phyloP scores from a whole-genome alignment of 139 green algal genomes.

The Pedinophyceae sp. region DNA sequence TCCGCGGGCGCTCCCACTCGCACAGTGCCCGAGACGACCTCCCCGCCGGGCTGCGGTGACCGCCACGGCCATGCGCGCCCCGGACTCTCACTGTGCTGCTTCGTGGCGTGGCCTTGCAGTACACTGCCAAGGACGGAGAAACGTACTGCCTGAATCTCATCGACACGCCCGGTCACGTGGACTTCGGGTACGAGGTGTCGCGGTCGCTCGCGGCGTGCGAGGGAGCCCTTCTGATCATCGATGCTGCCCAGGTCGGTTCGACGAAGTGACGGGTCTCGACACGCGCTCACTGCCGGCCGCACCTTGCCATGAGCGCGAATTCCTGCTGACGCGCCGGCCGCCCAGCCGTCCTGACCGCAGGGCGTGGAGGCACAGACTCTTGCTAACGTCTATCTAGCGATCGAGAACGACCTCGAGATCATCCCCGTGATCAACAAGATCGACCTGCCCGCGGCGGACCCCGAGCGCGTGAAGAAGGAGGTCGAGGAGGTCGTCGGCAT shows the following conservation, averaged over 20 bases:
- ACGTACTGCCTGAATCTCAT: slow-evolving; percentile 76
- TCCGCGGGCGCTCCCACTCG: no score
- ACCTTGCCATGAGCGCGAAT: no score
- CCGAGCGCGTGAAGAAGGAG: slow-evolving; percentile 73
- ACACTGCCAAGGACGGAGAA: slow-evolving; percentile 22
- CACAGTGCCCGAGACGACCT: no score
- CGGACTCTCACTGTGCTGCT: no score
- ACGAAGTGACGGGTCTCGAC: no score
- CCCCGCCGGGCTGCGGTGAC: no score
- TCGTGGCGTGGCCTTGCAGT: slow-evolving; percentile 33
- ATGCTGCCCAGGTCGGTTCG: no score
- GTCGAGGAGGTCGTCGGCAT: slow-evolving; percentile 94
- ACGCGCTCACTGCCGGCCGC: no score
- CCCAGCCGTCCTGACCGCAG: no score
- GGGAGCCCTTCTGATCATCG: slow-evolving; percentile 91
- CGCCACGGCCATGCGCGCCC: slow-evolving; percentile 26
- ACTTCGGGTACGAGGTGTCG: slow-evolving; percentile 54
- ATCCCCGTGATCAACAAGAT: slow-evolving; percentile 96
- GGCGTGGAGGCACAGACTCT: slow-evolving; percentile 96
- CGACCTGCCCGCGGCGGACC: slow-evolving; percentile 80
- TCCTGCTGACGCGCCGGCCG: no score
- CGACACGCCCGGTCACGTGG: slow-evolving; percentile 45
- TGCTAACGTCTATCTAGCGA: slow-evolving; percentile 92
- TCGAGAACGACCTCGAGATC: slow-evolving; percentile 95
- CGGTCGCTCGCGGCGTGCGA: slow-evolving; percentile 88